Conservation (phyloP, 768 basidiomycete species). For the Russula emetica region DNA sequence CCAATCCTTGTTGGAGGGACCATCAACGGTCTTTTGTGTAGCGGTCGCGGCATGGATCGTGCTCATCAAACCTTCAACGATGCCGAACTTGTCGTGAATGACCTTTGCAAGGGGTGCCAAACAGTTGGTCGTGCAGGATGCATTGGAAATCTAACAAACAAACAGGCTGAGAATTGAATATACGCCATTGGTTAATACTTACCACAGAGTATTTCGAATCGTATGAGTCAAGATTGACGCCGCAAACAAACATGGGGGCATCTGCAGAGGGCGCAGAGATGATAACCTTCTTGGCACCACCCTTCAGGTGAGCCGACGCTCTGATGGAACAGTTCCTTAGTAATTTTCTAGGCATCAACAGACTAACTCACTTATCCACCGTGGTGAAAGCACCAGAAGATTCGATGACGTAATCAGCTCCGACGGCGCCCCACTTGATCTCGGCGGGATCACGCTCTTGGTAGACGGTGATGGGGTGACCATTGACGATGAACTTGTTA, state of each 20-base stretch:
- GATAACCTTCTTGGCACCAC: conserved; percentile 99
- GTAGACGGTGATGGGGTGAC: conserved; percentile 71
- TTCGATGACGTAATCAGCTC: conserved; percentile 93
- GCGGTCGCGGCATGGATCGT: conserved; percentile 97
- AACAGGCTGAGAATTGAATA: not conserved
- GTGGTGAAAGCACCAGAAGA: conserved; percentile 99
- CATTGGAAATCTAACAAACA: conserved; percentile 78
- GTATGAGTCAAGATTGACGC: conserved; percentile 94
- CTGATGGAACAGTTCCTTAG: conserved; percentile 35
- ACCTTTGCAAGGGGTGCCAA: conserved; percentile 99
- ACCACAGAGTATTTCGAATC: conserved; percentile 84
- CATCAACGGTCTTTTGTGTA: conserved; percentile 93
- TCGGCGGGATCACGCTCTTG: conserved; percentile 81
- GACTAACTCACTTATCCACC: conserved; percentile 62
- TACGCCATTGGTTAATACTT: conserved; percentile 35
- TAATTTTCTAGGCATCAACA: too few relatives aligned
- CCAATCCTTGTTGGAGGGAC: conserved; percentile 95
- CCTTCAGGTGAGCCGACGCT: conserved; percentile 90
- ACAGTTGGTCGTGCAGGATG: conserved; percentile 99
- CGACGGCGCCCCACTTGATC: conserved; percentile 77
- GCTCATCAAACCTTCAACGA: conserved; percentile 97
- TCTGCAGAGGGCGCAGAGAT: conserved; percentile 99
- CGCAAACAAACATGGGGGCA: conserved; percentile 90
- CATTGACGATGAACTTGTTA: conserved; percentile 85
- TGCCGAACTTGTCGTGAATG: conserved; percentile 94